Conservation (phyloP, 768 basidiomycete genomes). For the Scleroderma bovista region DNA sequence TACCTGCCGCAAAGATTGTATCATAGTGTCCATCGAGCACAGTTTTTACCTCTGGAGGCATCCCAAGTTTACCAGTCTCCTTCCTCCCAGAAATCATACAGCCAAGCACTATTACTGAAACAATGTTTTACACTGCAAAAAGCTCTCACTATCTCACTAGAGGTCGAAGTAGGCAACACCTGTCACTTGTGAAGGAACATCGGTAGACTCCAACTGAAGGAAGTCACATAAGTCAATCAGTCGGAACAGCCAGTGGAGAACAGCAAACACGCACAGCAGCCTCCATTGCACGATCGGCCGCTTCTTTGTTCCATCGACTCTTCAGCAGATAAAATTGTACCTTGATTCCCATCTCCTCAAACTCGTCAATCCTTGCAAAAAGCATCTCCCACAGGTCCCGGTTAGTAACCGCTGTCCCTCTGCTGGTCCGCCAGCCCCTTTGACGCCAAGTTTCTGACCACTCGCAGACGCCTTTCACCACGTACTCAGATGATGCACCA, state of each 20-base stretch:
- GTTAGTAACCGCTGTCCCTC: slow-evolving; percentile 8
- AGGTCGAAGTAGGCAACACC: not conserved
- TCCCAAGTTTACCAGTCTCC: too few species aligned
- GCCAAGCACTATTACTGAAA: too few species aligned
- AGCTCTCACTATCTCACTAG: too few species aligned
- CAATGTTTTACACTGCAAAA: too few species aligned
- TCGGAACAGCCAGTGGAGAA: not conserved
- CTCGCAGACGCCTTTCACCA: slow-evolving; percentile 21
- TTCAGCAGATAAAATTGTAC: slow-evolving; percentile 4
- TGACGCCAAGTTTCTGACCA: slow-evolving; percentile 19
- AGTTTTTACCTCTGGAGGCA: too few species aligned
- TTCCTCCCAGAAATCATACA: too few species aligned
- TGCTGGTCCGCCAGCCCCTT: slow-evolving; percentile 6
- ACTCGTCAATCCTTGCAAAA: slow-evolving; percentile 3
- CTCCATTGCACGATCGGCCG: not conserved
- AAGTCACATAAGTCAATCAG: not conserved
- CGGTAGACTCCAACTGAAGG: not conserved
- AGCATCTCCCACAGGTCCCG: slow-evolving; percentile 9
- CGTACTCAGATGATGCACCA: slow-evolving; percentile 28
- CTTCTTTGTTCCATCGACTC: slow-evolving; percentile 4
- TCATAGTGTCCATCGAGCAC: too few species aligned
- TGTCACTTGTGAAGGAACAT: not conserved
- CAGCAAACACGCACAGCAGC: not conserved
- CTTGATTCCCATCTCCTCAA: slow-evolving; percentile 1
- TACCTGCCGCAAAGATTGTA: too few species aligned